Conservation (phyloP, 2,329 filamentous ascomycete species). For the Diplodia seriata region DNA sequence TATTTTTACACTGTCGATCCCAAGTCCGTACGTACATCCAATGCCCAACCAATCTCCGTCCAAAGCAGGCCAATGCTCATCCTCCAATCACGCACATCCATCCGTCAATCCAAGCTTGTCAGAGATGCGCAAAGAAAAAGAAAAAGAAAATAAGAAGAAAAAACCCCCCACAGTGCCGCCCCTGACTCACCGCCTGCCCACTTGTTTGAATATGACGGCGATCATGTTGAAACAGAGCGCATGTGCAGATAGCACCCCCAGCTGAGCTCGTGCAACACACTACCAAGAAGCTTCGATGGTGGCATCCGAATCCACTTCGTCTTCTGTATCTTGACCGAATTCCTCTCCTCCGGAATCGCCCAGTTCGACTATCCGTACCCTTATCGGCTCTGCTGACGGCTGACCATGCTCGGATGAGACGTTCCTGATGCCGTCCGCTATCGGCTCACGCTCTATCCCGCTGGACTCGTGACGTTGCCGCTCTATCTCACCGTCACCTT, state of each 20-base stretch:
- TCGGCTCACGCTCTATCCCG: background rate
- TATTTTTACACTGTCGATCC: background rate
- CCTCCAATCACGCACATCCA: background rate
- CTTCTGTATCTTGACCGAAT: background rate
- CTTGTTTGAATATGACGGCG: background rate
- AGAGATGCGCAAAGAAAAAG: background rate
- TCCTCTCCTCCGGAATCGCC: background rate
- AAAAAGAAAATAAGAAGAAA: background rate
- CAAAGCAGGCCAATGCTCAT: background rate
- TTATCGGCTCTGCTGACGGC: background rate
- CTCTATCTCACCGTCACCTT: background rate
- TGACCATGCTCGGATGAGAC: background rate
- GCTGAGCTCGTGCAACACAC: background rate
- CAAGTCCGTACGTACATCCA: background rate
- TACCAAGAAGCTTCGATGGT: background rate
- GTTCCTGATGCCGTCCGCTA: background rate
- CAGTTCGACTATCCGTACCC: no score
- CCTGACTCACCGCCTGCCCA: background rate
- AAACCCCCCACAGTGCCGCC: background rate
- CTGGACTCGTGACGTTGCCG: background rate
- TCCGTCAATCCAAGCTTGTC: background rate
- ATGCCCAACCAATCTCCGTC: background rate
- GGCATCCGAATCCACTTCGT: background rate
- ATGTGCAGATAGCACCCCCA: background rate
- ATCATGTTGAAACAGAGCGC: background rate